phyloP scores from a whole-genome alignment of 331 rosid genomes.

The Malus hybrid region DNA sequence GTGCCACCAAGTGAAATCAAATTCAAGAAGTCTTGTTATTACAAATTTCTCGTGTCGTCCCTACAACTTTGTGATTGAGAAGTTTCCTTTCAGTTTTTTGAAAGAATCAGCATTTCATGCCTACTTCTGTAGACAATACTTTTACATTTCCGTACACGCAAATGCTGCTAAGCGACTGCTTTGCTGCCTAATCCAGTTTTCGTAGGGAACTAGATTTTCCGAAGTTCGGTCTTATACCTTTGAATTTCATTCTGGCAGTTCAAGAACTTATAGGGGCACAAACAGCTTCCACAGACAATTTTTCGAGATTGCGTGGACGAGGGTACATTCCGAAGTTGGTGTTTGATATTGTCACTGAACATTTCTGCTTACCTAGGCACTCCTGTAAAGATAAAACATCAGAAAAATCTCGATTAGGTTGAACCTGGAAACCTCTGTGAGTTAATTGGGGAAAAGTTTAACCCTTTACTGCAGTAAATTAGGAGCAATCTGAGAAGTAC shows the following conservation, averaged over 20 bases:
- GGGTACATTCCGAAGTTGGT: constrained; percentile 49
- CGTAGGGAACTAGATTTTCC: background rate
- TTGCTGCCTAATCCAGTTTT: background rate
- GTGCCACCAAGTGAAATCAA: too few species aligned
- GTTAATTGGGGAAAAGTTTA: background rate
- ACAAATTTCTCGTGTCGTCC: too few species aligned
- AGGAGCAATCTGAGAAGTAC: constrained; percentile 15
- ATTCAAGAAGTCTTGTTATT: too few species aligned
- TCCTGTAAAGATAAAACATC: constrained; percentile 19
- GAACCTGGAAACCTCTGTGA: too few species aligned
- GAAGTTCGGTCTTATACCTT: background rate
- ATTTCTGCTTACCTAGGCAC: constrained; percentile 45
- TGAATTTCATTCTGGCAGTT: background rate
- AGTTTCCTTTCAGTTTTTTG: too few species aligned
- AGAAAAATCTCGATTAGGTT: background rate
- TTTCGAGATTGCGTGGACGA: constrained; percentile 42
- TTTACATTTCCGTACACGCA: background rate
- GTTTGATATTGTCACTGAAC: constrained; percentile 39
- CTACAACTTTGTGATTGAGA: too few species aligned
- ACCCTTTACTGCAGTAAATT: background rate
- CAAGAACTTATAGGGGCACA: constrained; percentile 25
- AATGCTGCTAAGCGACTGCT: background rate
- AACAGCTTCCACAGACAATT: constrained; percentile 52
- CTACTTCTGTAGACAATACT: background rate
- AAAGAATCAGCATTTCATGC: background rate